Evolutionary conservation across 1,139 yeast species (phyloP), one percentile per base, ranked within the genome.

Genomic region (Saccharomyces hybrid): DNA sequence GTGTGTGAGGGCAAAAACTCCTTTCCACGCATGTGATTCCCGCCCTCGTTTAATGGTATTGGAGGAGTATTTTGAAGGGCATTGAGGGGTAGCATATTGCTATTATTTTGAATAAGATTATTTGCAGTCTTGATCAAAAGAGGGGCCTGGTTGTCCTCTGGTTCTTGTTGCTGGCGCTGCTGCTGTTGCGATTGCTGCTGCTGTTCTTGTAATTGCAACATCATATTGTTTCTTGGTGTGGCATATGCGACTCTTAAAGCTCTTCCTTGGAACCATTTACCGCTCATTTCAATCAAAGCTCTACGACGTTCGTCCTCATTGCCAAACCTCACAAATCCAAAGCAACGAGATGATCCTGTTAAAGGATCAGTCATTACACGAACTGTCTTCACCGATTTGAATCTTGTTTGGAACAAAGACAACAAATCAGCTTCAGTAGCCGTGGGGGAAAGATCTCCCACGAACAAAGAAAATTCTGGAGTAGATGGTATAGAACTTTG

Each of bases 281-380:
- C 96, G 67, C 87, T 89, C 96, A 88, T 88, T 65, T 88, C 95
- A 28, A 76, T 72, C 47, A 88, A 73, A 0, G 97, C 96, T 50
- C 83, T 76, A 59, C 82, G 83, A 71, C 90, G 86, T 54, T 86
- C 88, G n/a, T 79, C 78, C 61, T 83, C 86, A 55, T 81, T 79
- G 47, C 80, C 74, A 69, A 91, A 89, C 58, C 96, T 79, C 13
- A 90, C 93, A 71, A 91, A 90, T 1, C 97, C 98, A 72, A 88
- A 89, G 46, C 97, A 95, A 62, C 93, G 82, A 2, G 96, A 85
- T 25, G 78, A 76, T 16, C 86, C 87, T 2, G 95, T 82, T 25
- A 79, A 75, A 2, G 89, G 84, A 68, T 91, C 97, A 4, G 83
- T 75, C 93, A 90, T 89, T 55, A 91, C 88, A 65, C 90, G 84